Percentiles rank a stretch among this genome's conserved stretches.
phyloP scores from a whole-genome alignment of 1,139 yeast genomes.

The Taphrina pruni region DNA sequence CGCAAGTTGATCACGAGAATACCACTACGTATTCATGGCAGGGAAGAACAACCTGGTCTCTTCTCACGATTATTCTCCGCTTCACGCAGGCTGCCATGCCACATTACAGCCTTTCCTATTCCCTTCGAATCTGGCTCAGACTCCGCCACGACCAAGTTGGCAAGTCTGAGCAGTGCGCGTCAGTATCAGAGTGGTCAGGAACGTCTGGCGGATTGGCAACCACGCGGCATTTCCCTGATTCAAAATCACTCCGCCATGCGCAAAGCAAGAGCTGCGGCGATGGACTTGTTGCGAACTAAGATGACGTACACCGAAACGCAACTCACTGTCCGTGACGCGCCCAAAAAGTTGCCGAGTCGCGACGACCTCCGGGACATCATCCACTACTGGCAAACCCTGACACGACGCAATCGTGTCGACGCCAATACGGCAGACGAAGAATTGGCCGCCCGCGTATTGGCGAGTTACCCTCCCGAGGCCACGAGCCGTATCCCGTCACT shows the following conservation, averaged over 20 bases:
- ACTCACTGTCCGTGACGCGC: background rate
- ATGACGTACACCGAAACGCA: constrained; percentile 1
- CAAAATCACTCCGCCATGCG: constrained; percentile 22
- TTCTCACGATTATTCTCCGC: constrained; percentile 19
- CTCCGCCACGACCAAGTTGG: background rate
- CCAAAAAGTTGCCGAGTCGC: constrained; percentile 11
- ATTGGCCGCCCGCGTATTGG: constrained; percentile 1
- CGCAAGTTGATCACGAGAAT: background rate
- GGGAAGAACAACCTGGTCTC: constrained; percentile 20
- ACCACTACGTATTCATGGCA: constrained; percentile 18
- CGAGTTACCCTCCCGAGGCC: background rate
- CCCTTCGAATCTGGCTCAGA: background rate
- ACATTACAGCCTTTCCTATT: background rate
- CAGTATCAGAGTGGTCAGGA: constrained; percentile 44
- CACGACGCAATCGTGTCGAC: background rate
- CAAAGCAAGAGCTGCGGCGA: background rate
- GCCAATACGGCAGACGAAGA: background rate
- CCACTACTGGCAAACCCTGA: constrained; percentile 5
- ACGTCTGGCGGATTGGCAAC: constrained; percentile 43
- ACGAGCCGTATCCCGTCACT: background rate
- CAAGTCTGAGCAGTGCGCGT: constrained; percentile 27
- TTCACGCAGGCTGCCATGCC: constrained; percentile 19
- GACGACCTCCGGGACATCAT: constrained; percentile 8
- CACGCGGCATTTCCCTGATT: constrained; percentile 44
- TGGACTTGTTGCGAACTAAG: background rate